phyloP scores from a whole-genome alignment of 2,329 filamentous ascomycete species.

The Trichophyton rubrum region DNA sequence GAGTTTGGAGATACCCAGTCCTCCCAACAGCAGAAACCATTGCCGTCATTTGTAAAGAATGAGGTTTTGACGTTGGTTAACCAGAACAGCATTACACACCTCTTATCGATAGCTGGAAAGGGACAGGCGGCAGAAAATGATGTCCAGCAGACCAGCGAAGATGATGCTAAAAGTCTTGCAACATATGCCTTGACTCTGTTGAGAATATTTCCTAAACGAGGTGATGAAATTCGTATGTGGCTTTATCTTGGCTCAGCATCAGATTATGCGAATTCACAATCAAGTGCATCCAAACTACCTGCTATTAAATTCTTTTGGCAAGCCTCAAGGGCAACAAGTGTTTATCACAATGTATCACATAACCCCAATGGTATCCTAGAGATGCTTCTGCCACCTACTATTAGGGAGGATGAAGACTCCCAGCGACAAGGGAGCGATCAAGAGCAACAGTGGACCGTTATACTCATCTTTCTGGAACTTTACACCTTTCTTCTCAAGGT shows the following conservation, averaged over 20 bases:
- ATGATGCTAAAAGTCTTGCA: constrained; percentile 61
- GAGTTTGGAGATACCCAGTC: constrained; percentile 18
- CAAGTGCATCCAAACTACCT: constrained; percentile 37
- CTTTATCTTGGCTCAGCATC: constrained; percentile 63
- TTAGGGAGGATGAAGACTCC: constrained; percentile 10
- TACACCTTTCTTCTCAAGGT: constrained; percentile 87
- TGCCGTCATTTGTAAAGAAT: constrained; percentile 46
- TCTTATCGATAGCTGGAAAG: constrained; percentile 38
- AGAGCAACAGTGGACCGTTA: constrained; percentile 70
- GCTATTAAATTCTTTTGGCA: constrained; percentile 80
- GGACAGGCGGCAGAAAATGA: constrained; percentile 16
- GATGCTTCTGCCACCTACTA: constrained; percentile 37
- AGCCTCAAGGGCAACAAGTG: constrained; percentile 43
- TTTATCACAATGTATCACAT: constrained; percentile 45
- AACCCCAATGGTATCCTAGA: constrained; percentile 48
- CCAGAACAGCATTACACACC: constrained; percentile 56
- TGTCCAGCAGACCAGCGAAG: constrained; percentile 19
- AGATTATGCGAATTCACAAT: constrained; percentile 23
- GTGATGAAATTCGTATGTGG: constrained; percentile 89
- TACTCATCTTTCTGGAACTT: constrained; percentile 82
- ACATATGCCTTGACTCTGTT: constrained; percentile 78
- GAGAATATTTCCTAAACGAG: constrained; percentile 66
- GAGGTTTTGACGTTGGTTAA: constrained; percentile 62
- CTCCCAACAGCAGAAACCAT: constrained; percentile 21
- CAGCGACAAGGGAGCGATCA: constrained; percentile 26